These are phyloP conservation scores for Phytophthora hibernalis DNA, from an alignment of 352 stramenopile genomes.

Conservation along the genomic window DNA sequence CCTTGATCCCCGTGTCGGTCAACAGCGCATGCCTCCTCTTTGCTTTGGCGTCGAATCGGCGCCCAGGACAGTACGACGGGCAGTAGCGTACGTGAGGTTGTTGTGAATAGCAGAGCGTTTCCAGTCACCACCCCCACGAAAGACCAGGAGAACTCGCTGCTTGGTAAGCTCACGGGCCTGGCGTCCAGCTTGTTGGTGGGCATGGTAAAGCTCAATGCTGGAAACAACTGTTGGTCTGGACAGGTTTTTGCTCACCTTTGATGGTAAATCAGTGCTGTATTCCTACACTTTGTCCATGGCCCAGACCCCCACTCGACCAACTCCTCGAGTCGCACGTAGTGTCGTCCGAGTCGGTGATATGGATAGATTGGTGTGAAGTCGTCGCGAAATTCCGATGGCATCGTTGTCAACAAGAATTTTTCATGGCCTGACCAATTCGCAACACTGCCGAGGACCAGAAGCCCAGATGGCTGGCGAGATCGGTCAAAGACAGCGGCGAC, in stretches of 20 bases:
- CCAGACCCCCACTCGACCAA: no score
- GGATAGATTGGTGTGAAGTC: no score
- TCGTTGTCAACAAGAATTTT: background rate
- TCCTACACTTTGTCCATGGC: no score
- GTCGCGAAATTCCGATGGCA: background rate
- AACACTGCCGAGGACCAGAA: constrained; percentile 15
- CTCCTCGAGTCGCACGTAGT: no score
- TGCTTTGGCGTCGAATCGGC: background rate
- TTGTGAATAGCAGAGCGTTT: background rate
- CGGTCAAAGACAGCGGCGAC: constrained; percentile 14
- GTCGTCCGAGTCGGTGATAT: background rate
- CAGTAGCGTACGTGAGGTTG: constrained; percentile 4
- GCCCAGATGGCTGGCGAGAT: constrained; percentile 15
- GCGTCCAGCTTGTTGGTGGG: no score
- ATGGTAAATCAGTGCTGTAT: no score
- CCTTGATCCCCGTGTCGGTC: constrained; percentile 9
- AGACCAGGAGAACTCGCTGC: no score
- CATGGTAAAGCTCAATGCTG: no score
- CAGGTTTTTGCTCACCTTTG: no score
- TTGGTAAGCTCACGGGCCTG: no score
- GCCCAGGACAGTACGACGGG: background rate
- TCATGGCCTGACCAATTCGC: constrained; percentile 12
- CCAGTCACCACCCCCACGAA: no score
- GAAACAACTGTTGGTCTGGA: no score
- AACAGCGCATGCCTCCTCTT: constrained; percentile 6